phyloP scores from a whole-genome alignment of 225 moss, liverwort and hornwort species.

The Sphagnum contortum region DNA sequence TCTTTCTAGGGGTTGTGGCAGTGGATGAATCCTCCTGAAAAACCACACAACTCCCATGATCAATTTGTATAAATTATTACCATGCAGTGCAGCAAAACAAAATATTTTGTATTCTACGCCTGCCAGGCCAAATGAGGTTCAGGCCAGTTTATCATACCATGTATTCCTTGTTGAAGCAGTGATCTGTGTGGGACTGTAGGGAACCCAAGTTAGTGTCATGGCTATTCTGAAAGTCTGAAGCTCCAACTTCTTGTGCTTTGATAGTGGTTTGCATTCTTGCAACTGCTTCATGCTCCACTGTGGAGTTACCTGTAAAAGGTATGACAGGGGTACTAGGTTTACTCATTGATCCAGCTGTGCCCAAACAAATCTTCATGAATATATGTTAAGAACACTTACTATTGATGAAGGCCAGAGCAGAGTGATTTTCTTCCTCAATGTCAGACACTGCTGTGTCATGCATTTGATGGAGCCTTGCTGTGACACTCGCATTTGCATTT shows the following conservation, averaged over 20 bases:
- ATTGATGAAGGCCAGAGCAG: slow-evolving; percentile 36
- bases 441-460: slow-evolving; percentile 35
- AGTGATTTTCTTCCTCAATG: slow-evolving; percentile 26
- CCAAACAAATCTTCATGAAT: background rate
- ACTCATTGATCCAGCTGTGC: background rate
- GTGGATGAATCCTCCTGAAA: slow-evolving; percentile 70
- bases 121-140: no score
- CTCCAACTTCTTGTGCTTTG: slow-evolving; percentile 43
- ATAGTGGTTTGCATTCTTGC: slow-evolving; percentile 57
- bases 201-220: slow-evolving; percentile 46
- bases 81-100: background rate
- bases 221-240: slow-evolving; percentile 39
- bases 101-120: no score
- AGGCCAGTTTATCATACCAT: slow-evolving; percentile 21
- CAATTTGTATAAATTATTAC: background rate
- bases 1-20: slow-evolving; percentile 69
- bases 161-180: slow-evolving; percentile 55
- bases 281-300: slow-evolving; percentile 54
- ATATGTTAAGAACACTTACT: slow-evolving; percentile 20
- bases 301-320: slow-evolving; percentile 27
- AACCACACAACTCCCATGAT: background rate
- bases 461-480: slow-evolving; percentile 27
- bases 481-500: slow-evolving; percentile 45
- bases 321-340: no score
- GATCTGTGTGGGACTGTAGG: slow-evolving; percentile 39